Evolutionary conservation across 805 yeast genomes (phyloP).

Genomic region (Yarrowia sp.): DNA sequence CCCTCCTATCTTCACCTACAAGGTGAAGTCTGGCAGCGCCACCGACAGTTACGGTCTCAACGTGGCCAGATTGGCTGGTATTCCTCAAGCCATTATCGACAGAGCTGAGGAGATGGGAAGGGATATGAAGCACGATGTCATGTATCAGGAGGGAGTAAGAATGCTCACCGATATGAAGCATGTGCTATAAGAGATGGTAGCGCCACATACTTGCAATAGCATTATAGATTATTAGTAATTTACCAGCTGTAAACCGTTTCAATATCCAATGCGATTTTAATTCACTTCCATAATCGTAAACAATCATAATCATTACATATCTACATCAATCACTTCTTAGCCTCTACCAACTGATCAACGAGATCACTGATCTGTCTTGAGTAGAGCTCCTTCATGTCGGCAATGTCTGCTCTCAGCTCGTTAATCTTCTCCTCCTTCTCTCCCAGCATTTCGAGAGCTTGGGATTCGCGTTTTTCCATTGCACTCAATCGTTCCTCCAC

Average conservation of each 20-base stretch:
- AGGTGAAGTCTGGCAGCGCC: slow-evolving; percentile 58
- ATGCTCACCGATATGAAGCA: slow-evolving; percentile 5
- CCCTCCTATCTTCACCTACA: slow-evolving; percentile 60
- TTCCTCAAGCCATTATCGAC: slow-evolving; percentile 49
- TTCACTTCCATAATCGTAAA: no score
- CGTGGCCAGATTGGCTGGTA: slow-evolving; percentile 78
- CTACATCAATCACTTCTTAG: background rate
- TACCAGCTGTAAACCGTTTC: no score
- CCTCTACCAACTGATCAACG: slow-evolving; percentile 59
- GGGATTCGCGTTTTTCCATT: slow-evolving; percentile 57
- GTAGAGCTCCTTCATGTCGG: slow-evolving; percentile 85
- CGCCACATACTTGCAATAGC: no score
- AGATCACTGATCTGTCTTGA: slow-evolving; percentile 86
- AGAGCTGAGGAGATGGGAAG: slow-evolving; percentile 45
- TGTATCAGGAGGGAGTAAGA: slow-evolving; percentile 28
- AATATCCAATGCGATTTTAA: no score
- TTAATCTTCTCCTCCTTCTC: slow-evolving; percentile 86
- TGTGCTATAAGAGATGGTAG: background rate
- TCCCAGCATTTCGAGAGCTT: slow-evolving; percentile 75
- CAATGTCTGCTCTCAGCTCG: slow-evolving; percentile 86
- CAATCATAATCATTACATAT: background rate
- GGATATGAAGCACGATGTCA: slow-evolving; percentile 43
- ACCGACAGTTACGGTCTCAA: slow-evolving; percentile 81
- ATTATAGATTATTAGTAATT: no score
- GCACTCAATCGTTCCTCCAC: slow-evolving; percentile 51